phyloP scores from a whole-genome alignment of 495 filamentous ascomycete genomes.

The Penicillium herquei region DNA sequence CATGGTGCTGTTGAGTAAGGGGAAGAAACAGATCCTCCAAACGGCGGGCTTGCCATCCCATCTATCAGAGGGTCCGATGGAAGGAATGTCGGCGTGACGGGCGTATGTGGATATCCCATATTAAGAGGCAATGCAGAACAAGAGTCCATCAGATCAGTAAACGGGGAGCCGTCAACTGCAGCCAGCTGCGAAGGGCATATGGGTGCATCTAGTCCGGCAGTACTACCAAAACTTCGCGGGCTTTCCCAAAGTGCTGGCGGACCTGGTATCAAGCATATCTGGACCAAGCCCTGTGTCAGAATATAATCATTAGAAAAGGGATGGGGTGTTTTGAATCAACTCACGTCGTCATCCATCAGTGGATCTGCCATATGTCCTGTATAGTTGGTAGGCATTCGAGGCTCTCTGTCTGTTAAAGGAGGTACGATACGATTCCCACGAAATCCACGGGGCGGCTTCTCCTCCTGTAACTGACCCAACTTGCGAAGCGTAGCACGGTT shows the following conservation, averaged over 20 bases:
- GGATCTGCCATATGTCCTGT: conserved; percentile 12
- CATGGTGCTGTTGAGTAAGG: conserved; percentile 24
- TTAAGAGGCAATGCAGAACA: conserved; percentile 20
- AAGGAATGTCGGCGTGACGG: conserved; percentile 39
- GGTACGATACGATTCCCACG: conserved; percentile 19
- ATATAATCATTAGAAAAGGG: neutral
- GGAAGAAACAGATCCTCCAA: conserved; percentile 25
- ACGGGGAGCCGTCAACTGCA: conserved; percentile 19
- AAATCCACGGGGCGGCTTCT: conserved; percentile 24
- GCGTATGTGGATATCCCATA: conserved; percentile 25
- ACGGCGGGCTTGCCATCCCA: conserved; percentile 30
- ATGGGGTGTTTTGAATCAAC: neutral
- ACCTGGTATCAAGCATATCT: conserved; percentile 23
- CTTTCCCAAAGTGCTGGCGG: conserved; percentile 26
- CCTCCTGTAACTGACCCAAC: conserved; percentile 40
- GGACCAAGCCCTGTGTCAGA: no score
- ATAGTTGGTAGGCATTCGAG: conserved; percentile 9
- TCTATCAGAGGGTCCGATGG: conserved; percentile 31
- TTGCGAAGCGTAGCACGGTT: conserved; percentile 45
- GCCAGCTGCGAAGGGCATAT: conserved; percentile 21
- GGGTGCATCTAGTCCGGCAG: conserved; percentile 15
- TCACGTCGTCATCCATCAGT: conserved; percentile 23
- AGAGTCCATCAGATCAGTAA: conserved; percentile 19
- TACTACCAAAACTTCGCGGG: conserved; percentile 18
- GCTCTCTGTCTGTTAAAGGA: conserved; percentile 15